A percentile compares a stretch with the other conserved stretches of the same genome.
Evolutionary conservation across 169 alveolate species (phyloP).

Genomic region (Plasmodium berghei): DNA sequence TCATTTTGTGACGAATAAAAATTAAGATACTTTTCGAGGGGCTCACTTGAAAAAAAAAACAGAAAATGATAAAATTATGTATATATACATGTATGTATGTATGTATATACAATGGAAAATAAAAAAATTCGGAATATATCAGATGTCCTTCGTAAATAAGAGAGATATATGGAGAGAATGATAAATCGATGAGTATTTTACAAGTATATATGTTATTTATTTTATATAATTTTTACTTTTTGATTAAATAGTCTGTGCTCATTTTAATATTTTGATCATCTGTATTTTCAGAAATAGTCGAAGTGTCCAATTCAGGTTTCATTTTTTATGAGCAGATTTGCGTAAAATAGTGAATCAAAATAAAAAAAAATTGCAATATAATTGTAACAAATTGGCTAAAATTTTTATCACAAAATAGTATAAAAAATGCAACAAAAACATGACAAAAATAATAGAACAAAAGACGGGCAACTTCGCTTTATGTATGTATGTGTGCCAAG

Average conservation of each 20-base stretch:
- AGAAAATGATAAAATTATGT: not conserved
- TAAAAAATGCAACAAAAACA: not conserved
- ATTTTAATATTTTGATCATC: slow-evolving; percentile 13
- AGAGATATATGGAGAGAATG: not conserved
- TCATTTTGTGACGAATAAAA: slow-evolving; percentile 29
- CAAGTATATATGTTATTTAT: too few species aligned
- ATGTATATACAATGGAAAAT: not conserved
- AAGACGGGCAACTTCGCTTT: not conserved
- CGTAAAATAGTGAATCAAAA: not conserved
- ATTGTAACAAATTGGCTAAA: not conserved
- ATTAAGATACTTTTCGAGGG: slow-evolving; percentile 35
- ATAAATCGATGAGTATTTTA: not conserved
- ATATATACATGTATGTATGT: not conserved
- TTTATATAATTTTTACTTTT: slow-evolving; percentile 16
- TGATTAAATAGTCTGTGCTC: slow-evolving; percentile 18
- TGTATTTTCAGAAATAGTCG: not conserved
- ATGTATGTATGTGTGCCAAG: not conserved
- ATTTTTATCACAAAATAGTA: not conserved
- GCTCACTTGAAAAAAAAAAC: slow-evolving; percentile 18
- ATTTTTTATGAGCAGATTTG: not conserved
- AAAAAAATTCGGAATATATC: not conserved
- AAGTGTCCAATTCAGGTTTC: slow-evolving; percentile 7
- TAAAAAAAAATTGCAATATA: not conserved
- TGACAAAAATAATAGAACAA: slow-evolving; percentile 1
- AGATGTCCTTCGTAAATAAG: too few species aligned